A percentile compares a stretch with the other conserved stretches of the same genome.
phyloP scores from a whole-genome alignment of 208 protist genomes.

The Acanthamoeba culbertsoni region DNA sequence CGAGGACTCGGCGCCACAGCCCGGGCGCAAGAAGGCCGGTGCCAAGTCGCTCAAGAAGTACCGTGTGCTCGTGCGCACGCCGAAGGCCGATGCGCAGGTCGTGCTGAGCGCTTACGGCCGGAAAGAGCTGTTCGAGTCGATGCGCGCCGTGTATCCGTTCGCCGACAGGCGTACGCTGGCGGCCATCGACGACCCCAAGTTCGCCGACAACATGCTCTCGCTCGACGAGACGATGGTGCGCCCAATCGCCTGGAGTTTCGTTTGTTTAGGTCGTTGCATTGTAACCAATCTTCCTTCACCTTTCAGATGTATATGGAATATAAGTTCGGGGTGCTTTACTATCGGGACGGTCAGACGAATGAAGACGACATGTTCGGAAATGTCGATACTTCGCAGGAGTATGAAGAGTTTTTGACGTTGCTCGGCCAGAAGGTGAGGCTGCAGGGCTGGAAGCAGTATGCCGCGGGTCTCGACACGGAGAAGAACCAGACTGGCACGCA shows the following conservation, averaged over 20 bases:
- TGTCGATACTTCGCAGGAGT: conserved; percentile 45
- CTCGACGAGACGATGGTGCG: conserved; percentile 9
- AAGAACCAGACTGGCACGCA: conserved; percentile 63
- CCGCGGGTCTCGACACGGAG: conserved; percentile 63
- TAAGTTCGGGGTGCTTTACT: conserved; percentile 76
- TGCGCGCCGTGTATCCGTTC: not conserved
- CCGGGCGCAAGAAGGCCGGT: not conserved
- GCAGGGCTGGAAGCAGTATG: conserved; percentile 51
- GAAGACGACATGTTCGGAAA: conserved; percentile 74
- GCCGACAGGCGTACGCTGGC: not conserved
- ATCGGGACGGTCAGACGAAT: conserved; percentile 51
- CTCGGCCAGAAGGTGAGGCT: conserved; percentile 62
- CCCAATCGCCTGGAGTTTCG: not conserved
- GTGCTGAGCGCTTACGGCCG: not conserved
- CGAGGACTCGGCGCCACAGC: not conserved
- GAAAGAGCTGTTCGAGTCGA: conserved; percentile 33
- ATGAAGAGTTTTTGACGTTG: conserved; percentile 68
- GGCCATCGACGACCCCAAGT: conserved; percentile 17
- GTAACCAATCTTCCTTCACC: not conserved
- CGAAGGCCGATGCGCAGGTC: conserved; percentile 27
- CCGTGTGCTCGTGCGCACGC: not conserved
- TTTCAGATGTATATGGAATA: conserved; percentile 66
- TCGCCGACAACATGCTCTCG: not conserved
- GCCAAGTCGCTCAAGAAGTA: conserved; percentile 44
- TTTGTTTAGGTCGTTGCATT: not conserved